Evolutionary conservation across 805 yeast species (phyloP).

Genomic region (Myxozyma geophila): DNA sequence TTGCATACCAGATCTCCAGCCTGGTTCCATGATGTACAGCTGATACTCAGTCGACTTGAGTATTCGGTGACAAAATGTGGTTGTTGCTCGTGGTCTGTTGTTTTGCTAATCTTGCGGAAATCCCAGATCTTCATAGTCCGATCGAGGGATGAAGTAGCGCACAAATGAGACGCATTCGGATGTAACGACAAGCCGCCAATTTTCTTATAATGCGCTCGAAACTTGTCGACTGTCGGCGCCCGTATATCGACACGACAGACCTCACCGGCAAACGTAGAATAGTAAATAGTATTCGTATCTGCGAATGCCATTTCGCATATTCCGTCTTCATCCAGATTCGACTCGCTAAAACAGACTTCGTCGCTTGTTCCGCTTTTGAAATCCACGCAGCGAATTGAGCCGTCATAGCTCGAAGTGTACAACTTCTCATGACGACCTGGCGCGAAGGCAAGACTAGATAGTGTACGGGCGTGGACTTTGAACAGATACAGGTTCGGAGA

Average conservation of each 20-base stretch:
- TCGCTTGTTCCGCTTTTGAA: constrained; percentile 61
- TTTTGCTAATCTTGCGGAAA: constrained; percentile 54
- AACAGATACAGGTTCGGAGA: constrained; percentile 58
- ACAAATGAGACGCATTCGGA: constrained; percentile 65
- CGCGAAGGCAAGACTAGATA: constrained; percentile 65
- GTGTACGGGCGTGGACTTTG: constrained; percentile 74
- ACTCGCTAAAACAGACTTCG: constrained; percentile 53
- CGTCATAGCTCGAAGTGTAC: constrained; percentile 82
- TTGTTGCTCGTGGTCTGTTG: constrained; percentile 27
- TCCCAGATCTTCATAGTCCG: constrained; percentile 88
- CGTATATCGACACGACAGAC: constrained; percentile 77
- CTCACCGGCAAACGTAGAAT: constrained; percentile 80
- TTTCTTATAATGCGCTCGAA: constrained; percentile 81
- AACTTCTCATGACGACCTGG: constrained; percentile 58
- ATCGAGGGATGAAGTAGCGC: constrained; percentile 89
- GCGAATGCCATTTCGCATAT: constrained; percentile 35
- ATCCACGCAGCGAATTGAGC: constrained; percentile 77
- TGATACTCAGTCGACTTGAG: constrained; percentile 75
- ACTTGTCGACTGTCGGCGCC: constrained; percentile 43
- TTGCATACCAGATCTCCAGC: constrained; percentile 78
- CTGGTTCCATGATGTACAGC: constrained; percentile 81
- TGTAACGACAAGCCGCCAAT: constrained; percentile 87
- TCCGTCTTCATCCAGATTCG: constrained; percentile 46
- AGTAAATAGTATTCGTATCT: constrained; percentile 58
- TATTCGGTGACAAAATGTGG: constrained; percentile 65